Evolutionary conservation across 1,284 basidiomycete species (phyloP), one percentile per base, ranked within the genome.

Genomic region (Schizophyllum commune): DNA sequence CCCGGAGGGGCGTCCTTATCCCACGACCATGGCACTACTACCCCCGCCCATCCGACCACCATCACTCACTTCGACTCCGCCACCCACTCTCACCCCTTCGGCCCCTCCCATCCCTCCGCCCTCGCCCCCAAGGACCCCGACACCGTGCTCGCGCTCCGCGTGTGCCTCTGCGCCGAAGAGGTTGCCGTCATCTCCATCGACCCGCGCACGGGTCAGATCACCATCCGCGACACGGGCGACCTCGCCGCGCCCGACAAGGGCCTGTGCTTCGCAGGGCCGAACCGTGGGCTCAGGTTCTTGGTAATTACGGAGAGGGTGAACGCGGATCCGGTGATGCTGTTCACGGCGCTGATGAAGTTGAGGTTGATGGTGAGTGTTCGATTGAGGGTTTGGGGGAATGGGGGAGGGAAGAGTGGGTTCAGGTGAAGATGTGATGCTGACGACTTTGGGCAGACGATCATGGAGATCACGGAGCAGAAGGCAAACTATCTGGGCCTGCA

Each of bases 401-500:
- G 27, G 52, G 59, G 52, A 32, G 17, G 21, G 19, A 19, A 15
- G 53, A 62, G 32, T 34, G n/a, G n/a, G n/a, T n/a, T n/a, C n/a
- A n/a, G n/a, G n/a, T n/a, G n/a, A n/a, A n/a, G n/a, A n/a, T n/a
- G n/a, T n/a, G n/a, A n/a, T n/a, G n/a, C n/a, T n/a, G n/a, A n/a
- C n/a, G n/a, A n/a, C 32, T 52, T 17, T 54, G 4, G 7, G 5
- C 63, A 91, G 89, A 91, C 89, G 2, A 91, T 91, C 64, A 77
- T 83, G 51, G 86, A 89, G 58, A 76, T 87, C 9, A 83, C 85
- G 6, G 88, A 91, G 69, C 87, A 90, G 71, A 91, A 90, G 68
- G 88, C 86, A 1, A 82, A 79, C 58, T 90, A 89, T 67, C 80
- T 91, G 20, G 89, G 89, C 32, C 70, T 94, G 32, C 85, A 85